Percentiles rank a stretch among this genome's conserved stretches.
Evolutionary conservation across 202 grass and related monocot species (phyloP).

Genomic region (Saccharum hybrid): DNA sequence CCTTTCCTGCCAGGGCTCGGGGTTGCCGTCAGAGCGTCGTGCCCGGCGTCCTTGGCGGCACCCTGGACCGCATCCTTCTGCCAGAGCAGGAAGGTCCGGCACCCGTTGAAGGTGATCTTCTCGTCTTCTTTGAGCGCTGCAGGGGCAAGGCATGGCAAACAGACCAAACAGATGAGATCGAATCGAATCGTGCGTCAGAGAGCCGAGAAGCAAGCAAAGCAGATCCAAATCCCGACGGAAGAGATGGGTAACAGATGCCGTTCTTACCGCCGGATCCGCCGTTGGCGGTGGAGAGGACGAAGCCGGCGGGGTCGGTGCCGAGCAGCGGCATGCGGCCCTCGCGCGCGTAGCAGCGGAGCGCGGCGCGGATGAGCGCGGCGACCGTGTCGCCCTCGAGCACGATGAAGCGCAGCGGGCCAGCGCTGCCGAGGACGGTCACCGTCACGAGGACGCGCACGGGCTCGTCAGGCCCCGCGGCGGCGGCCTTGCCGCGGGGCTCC

Average conservation of each 20-base stretch:
- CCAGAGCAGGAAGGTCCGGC: conserved; percentile 72
- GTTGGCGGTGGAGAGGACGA: conserved; percentile 67
- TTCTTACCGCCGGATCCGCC: conserved; percentile 67
- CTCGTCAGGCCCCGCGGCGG: background rate
- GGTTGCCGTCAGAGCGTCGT: background rate
- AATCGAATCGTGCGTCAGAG: background rate
- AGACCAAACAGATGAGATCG: background rate
- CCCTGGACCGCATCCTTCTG: conserved; percentile 46
- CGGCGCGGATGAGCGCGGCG: conserved; percentile 49
- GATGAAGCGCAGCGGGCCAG: conserved; percentile 71
- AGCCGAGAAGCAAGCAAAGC: background rate
- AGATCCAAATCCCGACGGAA: background rate
- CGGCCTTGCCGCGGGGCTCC: conserved; percentile 40
- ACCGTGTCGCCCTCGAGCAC: conserved; percentile 67
- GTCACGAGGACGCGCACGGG: conserved; percentile 66
- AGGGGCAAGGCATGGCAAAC: background rate
- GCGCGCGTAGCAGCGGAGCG: conserved; percentile 67
- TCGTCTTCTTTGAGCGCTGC: conserved; percentile 61
- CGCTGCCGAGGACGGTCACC: conserved; percentile 78
- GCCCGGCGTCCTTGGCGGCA: background rate
- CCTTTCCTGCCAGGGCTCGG: conserved; percentile 20
- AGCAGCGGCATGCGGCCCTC: conserved; percentile 76
- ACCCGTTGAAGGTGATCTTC: conserved; percentile 58
- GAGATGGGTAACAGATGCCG: background rate
- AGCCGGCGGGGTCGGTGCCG: conserved; percentile 51